Evolutionary conservation across 2,329 filamentous ascomycete genomes (phyloP).

Genomic region (Thelonectria rubi): DNA sequence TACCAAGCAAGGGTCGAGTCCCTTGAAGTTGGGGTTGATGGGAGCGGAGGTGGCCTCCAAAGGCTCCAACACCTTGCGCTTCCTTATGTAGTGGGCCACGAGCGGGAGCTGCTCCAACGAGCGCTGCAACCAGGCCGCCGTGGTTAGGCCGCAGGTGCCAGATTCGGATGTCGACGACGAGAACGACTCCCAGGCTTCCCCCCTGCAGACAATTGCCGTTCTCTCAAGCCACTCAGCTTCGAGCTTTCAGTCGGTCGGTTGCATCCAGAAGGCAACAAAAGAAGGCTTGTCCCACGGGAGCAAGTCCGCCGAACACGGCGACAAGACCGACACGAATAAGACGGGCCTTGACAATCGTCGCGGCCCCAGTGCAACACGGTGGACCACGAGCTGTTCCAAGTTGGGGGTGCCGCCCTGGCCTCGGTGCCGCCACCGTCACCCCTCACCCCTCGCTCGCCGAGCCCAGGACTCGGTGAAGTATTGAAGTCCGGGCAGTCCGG

Average conservation of each 20-base stretch:
- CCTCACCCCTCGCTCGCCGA: slow-evolving; percentile 34
- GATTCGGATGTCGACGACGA: background rate
- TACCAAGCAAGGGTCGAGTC: slow-evolving; percentile 25
- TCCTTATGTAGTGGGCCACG: slow-evolving; percentile 17
- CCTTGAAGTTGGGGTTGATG: slow-evolving; percentile 25
- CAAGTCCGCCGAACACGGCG: slow-evolving; percentile 36
- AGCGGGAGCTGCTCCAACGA: slow-evolving; percentile 8
- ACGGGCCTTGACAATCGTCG: slow-evolving; percentile 24
- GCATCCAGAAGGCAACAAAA: background rate
- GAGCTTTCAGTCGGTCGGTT: slow-evolving; percentile 8
- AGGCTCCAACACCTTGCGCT: slow-evolving; percentile 7
- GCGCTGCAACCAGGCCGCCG: slow-evolving; percentile 15
- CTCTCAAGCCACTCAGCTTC: slow-evolving; percentile 7
- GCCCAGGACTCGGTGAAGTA: slow-evolving; percentile 38
- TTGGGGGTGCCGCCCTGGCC: slow-evolving; percentile 27
- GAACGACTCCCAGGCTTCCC: slow-evolving; percentile 15
- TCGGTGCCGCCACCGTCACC: slow-evolving; percentile 34
- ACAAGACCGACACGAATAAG: slow-evolving; percentile 35
- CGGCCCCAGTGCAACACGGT: slow-evolving; percentile 33
- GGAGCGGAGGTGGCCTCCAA: slow-evolving; percentile 8
- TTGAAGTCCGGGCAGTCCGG: slow-evolving; percentile 38
- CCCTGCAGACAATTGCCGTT: slow-evolving; percentile 4
- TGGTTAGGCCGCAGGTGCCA: slow-evolving; percentile 17
- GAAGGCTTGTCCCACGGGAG: slow-evolving; percentile 24
- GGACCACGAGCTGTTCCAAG: slow-evolving; percentile 36